These are phyloP conservation scores for Styphnolobium japonicum DNA, from an alignment of 306 rosid genomes.

Conservation along the genomic window DNA sequence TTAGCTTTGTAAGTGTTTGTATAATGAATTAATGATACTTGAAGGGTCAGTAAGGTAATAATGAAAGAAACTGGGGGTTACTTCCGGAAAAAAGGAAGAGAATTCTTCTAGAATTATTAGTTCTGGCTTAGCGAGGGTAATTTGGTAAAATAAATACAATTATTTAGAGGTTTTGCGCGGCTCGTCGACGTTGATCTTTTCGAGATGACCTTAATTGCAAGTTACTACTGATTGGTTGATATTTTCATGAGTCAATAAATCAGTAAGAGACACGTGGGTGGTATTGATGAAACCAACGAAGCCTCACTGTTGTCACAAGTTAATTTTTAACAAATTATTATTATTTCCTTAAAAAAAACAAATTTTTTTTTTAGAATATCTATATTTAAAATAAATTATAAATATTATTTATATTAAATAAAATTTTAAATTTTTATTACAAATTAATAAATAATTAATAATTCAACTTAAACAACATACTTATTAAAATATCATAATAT, in stretches of 20 bases:
- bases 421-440: too few relatives aligned
- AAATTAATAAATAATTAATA: too few relatives aligned
- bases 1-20: too few relatives aligned
- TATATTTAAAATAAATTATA: too few relatives aligned
- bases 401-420: too few relatives aligned
- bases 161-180: constrained; percentile 10
- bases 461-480: too few relatives aligned
- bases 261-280: not conserved
- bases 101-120: not conserved
- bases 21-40: too few relatives aligned
- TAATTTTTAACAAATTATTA: too few relatives aligned
- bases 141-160: constrained; percentile 1
- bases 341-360: too few relatives aligned
- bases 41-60: not conserved
- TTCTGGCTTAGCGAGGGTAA: not conserved
- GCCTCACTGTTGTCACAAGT: constrained; percentile 30
- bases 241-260: not conserved
- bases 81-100: too few relatives aligned
- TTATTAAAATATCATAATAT: too few relatives aligned
- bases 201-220: not conserved
- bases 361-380: too few relatives aligned
- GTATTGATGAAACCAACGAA: not conserved
- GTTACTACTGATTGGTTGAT: not conserved
- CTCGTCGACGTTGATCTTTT: constrained; percentile 13
- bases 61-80: not conserved